Evolutionary conservation across 768 basidiomycete genomes (phyloP).

Genomic region (Kondoa subrosea): DNA sequence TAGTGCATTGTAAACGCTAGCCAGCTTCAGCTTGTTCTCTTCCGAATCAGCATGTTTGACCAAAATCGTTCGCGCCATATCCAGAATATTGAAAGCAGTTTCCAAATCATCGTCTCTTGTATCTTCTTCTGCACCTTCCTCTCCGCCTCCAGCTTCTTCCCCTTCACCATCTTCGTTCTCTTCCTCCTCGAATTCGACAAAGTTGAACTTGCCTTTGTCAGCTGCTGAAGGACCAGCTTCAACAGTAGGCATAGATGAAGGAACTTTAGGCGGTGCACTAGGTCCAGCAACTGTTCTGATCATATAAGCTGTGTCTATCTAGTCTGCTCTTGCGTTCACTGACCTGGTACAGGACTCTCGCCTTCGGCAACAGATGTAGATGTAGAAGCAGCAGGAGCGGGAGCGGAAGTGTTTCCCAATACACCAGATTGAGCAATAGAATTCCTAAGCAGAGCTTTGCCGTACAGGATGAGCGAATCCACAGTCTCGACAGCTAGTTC

Average conservation of each 20-base stretch:
- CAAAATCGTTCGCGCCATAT: conserved; percentile 75
- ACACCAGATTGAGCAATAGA: conserved; percentile 72
- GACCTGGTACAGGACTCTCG: no score
- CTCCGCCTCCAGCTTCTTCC: conserved; percentile 45
- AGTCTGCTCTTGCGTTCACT: no score
- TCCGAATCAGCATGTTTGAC: conserved; percentile 38
- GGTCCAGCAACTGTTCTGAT: conserved; percentile 3
- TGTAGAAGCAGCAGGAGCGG: conserved; percentile 25
- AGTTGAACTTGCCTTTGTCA: conserved; percentile 52
- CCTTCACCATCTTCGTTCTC: conserved; percentile 33
- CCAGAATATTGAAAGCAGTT: conserved; percentile 93
- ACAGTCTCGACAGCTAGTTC: conserved; percentile 71
- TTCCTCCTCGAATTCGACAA: conserved; percentile 51
- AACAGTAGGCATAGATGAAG: conserved; percentile 2
- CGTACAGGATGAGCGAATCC: conserved; percentile 77
- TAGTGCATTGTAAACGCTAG: conserved; percentile 73
- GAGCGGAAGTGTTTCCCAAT: conserved; percentile 56
- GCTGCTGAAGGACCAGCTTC: conserved; percentile 23
- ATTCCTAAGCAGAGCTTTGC: conserved; percentile 81
- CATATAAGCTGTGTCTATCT: no score
- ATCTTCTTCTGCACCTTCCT: conserved; percentile 46
- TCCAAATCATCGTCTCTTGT: conserved; percentile 89
- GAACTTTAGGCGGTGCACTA: conserved; percentile 3
- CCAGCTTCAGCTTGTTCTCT: conserved; percentile 51
- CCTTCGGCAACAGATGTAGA: neutral